Evolutionary conservation across 2,329 filamentous ascomycete genomes (phyloP).

Genomic region (Trichophyton simii): DNA sequence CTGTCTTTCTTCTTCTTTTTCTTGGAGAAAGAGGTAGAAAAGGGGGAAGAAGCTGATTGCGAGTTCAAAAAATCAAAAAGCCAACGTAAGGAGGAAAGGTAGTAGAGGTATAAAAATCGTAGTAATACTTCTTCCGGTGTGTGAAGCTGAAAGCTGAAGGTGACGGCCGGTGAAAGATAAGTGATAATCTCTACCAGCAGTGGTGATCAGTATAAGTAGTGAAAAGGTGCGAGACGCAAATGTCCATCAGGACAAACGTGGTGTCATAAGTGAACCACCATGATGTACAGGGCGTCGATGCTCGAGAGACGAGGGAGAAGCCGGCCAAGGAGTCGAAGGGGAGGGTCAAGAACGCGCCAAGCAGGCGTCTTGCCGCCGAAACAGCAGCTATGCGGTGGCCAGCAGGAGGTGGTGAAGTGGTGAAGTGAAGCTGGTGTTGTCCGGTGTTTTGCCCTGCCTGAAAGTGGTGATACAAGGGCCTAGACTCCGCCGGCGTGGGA

Average conservation of each 20-base stretch:
- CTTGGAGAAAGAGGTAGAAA: not conserved
- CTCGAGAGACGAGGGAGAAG: not conserved
- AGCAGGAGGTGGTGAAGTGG: not conserved
- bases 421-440: not conserved
- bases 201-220: not conserved
- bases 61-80: not conserved
- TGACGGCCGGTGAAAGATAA: not conserved
- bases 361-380: not conserved
- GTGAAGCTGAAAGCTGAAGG: not conserved
- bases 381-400: not conserved
- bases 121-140: not conserved
- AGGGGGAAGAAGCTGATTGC: not conserved
- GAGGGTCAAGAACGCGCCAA: not conserved
- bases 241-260: constrained; percentile 3
- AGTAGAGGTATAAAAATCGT: not conserved
- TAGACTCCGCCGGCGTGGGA: not conserved
- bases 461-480: not conserved
- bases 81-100: not conserved
- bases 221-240: not conserved
- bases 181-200: not conserved
- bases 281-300: not conserved
- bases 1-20: not conserved
- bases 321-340: not conserved
- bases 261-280: constrained; percentile 1
- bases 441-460: not conserved